Percentiles rank a stretch among this genome's conserved stretches.
Evolutionary conservation across 768 basidiomycete genomes (phyloP).

Genomic region (Gymnopilus junonius): DNA sequence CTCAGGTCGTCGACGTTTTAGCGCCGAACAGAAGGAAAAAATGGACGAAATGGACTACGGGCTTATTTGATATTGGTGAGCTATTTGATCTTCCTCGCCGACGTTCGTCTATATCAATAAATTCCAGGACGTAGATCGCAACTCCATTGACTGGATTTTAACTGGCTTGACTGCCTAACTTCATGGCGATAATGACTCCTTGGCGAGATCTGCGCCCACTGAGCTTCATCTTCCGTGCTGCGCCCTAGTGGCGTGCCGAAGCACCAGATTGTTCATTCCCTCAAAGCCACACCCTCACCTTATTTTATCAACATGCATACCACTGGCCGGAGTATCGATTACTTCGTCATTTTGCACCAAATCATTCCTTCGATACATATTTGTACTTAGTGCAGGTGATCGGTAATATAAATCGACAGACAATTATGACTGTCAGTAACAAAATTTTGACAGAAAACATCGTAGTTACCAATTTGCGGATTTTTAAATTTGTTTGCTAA

Average conservation of each 20-base stretch:
- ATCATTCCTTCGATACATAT: too few relatives aligned
- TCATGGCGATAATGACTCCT: background rate
- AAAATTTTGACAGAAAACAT: too few relatives aligned
- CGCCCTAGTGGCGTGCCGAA: background rate
- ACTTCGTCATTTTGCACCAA: background rate
- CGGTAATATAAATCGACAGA: too few relatives aligned
- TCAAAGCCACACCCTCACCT: background rate
- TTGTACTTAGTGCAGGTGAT: too few relatives aligned
- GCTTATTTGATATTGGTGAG: background rate
- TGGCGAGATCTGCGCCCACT: background rate
- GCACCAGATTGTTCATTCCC: background rate
- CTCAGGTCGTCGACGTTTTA: conserved; percentile 13
- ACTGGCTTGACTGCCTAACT: background rate
- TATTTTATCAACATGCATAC: background rate
- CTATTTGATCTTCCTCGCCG: background rate
- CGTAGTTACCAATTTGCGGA: too few relatives aligned
- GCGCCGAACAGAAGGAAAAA: background rate
- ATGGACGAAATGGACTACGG: conserved; percentile 5
- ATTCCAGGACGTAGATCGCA: background rate
- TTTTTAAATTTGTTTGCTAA: background rate
- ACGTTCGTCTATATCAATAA: background rate
- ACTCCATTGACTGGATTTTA: background rate
- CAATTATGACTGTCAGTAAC: too few relatives aligned
- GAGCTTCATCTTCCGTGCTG: background rate
- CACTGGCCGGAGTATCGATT: background rate